Percentiles rank a stretch among this genome's conserved stretches.
phyloP scores from a whole-genome alignment of 1,284 basidiomycete species.

The Apiotrichum veenhuisii region DNA sequence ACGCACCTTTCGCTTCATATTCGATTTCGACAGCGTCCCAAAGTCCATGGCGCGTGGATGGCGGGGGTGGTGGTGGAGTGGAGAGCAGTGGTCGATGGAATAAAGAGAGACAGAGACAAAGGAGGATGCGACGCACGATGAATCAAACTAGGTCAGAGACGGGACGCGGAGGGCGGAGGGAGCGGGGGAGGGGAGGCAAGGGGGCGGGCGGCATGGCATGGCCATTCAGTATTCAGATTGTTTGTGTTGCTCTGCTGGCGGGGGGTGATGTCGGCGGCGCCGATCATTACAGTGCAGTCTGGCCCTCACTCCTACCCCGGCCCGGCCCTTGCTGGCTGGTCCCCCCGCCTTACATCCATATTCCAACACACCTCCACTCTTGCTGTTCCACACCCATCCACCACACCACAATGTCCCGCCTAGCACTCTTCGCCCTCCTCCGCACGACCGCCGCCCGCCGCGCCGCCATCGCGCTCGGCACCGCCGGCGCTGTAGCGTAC shows the following conservation, averaged over 20 bases:
- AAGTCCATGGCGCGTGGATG: conserved; percentile 19
- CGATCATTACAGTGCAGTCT: neutral
- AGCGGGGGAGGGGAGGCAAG: no score
- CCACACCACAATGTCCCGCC: neutral
- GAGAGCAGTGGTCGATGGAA: neutral
- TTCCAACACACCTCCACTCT: neutral
- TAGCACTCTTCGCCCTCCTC: neutral
- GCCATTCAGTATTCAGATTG: no score
- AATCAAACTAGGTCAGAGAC: no score
- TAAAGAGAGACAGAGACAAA: no score
- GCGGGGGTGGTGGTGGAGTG: neutral
- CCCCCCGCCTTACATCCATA: neutral
- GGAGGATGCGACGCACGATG: no score
- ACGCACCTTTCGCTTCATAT: conserved; percentile 37
- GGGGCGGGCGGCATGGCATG: no score
- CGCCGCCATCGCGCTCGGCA: neutral
- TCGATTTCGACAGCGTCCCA: conserved; percentile 21
- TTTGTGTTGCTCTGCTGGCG: no score
- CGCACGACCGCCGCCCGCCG: neutral
- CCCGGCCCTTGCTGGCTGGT: no score
- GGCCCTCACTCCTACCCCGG: neutral
- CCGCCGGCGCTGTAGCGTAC: conserved; percentile 6
- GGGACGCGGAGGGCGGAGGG: no score
- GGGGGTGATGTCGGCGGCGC: no score
- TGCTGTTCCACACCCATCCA: neutral